Evolutionary conservation across 2,329 filamentous ascomycete species (phyloP), one percentile per base, ranked within the genome.

Genomic region (Cucurbitaria berberidis): DNA sequence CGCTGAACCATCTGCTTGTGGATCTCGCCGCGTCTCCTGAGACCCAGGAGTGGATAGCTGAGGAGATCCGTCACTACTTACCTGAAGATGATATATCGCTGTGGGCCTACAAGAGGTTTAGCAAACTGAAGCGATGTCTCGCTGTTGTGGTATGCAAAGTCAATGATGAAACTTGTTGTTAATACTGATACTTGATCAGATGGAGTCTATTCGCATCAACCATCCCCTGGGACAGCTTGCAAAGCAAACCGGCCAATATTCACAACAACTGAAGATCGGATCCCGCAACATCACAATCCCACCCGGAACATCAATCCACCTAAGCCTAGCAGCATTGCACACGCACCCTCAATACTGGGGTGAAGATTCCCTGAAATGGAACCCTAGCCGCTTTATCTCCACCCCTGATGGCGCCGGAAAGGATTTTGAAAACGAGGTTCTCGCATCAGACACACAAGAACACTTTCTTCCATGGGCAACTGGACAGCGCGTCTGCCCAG

Each of bases 41-140:
- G 2, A 74, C 78, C 1, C 81, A 83, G 53, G 73, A 78, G 3
- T 82, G 79, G 79, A 46, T 81, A 0, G 60, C 70, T 0, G 74
- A 80, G 45, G 80, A 81, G 45, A 61, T 81, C 4, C 30, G 22
- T 5, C 22, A 55, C n/a, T 56, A 60, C n/a, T 21, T 55, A 32
- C 39, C n/a, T 3, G 16, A 45, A 56, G 6, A 52, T 57, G 16
- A 53, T 63, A 7, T 43, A 59, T 3, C 9, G 45, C 0, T 62
- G 18, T 77, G 72, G 72, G 61, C 22, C 38, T 32, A 29, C 26
- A 4, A 8, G 3, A n/a, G 2, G n/a, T 36, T 36, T 18, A 2
- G 2, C n/a, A 36, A 36, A 4, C 2, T 36, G 34, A 36, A 18
- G 34, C 34, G 34, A 3, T 36, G 34, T 18, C 11, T n/a, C n/a